phyloP scores from a whole-genome alignment of 805 yeast species.

The Pichia scutulata region DNA sequence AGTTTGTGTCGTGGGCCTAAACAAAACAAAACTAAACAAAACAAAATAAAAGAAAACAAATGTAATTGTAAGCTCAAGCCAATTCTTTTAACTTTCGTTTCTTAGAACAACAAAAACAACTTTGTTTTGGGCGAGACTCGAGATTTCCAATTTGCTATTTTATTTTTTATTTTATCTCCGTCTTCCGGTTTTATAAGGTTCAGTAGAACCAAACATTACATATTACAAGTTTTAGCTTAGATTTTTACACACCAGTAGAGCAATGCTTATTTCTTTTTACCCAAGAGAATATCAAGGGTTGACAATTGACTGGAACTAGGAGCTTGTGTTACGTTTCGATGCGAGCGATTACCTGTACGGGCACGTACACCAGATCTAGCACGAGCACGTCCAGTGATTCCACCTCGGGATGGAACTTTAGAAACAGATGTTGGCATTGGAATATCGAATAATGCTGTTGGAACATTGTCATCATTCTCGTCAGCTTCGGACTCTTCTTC shows the following conservation, averaged over 20 bases:
- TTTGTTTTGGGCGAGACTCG: too few relatives aligned
- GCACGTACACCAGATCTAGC: not conserved
- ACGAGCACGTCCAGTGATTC: not conserved
- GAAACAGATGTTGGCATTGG: not conserved
- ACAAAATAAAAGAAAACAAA: not conserved
- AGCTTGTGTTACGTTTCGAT: not conserved
- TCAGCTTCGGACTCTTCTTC: not conserved
- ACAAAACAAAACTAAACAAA: too few relatives aligned
- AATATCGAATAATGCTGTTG: not conserved
- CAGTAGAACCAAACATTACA: too few relatives aligned
- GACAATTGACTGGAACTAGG: not conserved
- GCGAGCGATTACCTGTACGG: not conserved
- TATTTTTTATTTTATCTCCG: too few relatives aligned
- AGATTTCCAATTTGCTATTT: too few relatives aligned
- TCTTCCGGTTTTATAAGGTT: not conserved
- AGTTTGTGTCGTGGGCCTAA: too few relatives aligned
- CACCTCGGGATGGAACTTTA: not conserved
- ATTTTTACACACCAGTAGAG: not conserved
- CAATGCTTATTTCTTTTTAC: not conserved
- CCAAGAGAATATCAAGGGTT: not conserved
- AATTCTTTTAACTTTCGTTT: not conserved
- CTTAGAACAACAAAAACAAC: not conserved
- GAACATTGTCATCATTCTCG: not conserved
- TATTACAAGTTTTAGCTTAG: too few relatives aligned
- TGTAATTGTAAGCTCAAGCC: not conserved